Evolutionary conservation across 495 filamentous ascomycete genomes (phyloP).

Genomic region (Aspergillus hancockii): DNA sequence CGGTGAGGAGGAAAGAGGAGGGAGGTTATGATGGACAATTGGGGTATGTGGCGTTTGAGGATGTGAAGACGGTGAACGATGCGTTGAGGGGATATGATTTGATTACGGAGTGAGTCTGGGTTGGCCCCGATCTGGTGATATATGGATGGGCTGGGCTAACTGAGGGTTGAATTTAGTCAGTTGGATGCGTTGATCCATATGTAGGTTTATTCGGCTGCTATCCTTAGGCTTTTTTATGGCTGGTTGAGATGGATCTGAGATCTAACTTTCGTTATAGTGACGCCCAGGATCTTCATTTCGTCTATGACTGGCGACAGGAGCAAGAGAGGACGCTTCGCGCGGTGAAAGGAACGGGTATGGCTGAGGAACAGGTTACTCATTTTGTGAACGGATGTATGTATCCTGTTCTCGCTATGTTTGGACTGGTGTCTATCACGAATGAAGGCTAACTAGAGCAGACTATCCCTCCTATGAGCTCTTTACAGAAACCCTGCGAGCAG

Average conservation of each 20-base stretch:
- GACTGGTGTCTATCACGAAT: background rate
- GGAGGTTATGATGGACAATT: conserved; percentile 46
- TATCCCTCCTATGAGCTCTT: conserved; percentile 73
- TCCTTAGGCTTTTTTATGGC: background rate
- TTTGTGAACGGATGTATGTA: conserved; percentile 69
- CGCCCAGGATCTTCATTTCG: conserved; percentile 70
- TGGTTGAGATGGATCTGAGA: background rate
- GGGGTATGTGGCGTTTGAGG: conserved; percentile 61
- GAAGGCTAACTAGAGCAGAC: conserved; percentile 36
- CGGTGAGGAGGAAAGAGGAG: conserved; percentile 46
- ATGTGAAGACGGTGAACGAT: conserved; percentile 74
- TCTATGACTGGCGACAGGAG: conserved; percentile 86
- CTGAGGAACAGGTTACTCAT: conserved; percentile 62
- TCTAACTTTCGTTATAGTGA: conserved; percentile 53
- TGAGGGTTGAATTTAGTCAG: conserved; percentile 36
- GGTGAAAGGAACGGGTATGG: conserved; percentile 75
- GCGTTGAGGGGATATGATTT: conserved; percentile 68
- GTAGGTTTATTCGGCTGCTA: conserved; percentile 41
- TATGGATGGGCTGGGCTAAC: background rate
- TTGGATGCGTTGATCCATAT: conserved; percentile 87
- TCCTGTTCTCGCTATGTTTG: conserved; percentile 4
- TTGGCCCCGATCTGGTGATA: conserved; percentile 2
- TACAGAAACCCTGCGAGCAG: conserved; percentile 63
- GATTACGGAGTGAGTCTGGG: conserved; percentile 59
- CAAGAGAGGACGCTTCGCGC: conserved; percentile 72